Conservation (phyloP, 2,329 filamentous ascomycete genomes). For the Penicillium rolfsii region DNA sequence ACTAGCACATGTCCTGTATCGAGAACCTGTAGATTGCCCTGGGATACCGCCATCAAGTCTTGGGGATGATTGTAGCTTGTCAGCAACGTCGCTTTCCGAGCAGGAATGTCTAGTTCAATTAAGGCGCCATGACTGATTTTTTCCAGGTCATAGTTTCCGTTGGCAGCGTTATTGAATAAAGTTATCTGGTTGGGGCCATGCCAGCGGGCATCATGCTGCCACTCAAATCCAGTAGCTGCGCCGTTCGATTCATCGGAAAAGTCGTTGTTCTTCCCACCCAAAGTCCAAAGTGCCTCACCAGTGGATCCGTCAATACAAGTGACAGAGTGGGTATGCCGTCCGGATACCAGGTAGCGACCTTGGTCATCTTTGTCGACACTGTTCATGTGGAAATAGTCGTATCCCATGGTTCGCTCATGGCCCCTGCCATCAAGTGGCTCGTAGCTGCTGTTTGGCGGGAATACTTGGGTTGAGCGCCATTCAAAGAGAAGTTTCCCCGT, state of each 20-base stretch:
- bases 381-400: constrained; percentile 61
- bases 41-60: constrained; percentile 23
- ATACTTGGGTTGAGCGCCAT: constrained; percentile 51
- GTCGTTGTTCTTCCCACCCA: constrained; percentile 36
- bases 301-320: constrained; percentile 45
- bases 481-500: constrained; percentile 49
- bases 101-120: constrained; percentile 21
- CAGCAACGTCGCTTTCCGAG: constrained; percentile 14
- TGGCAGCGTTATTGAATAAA: constrained; percentile 33
- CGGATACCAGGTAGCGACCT: constrained; percentile 49
- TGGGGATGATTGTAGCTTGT: constrained; percentile 26
- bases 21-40: constrained; percentile 29
- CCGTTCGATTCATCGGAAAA: constrained; percentile 32
- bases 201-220: constrained; percentile 40
- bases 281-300: constrained; percentile 33
- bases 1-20: constrained; percentile 51
- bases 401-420: constrained; percentile 35
- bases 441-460: constrained; percentile 32
- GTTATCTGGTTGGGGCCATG: constrained; percentile 27
- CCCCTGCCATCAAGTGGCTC: constrained; percentile 22
- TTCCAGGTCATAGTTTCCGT: constrained; percentile 17
- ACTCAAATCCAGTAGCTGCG: constrained; percentile 29
- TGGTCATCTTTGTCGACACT: constrained; percentile 54
- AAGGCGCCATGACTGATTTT: constrained; percentile 25
- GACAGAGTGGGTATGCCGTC: constrained; percentile 44